These are phyloP conservation scores for Alopecurus myosuroides DNA, from an alignment of 176 grass and related monocot species.

Conservation along the genomic window DNA sequence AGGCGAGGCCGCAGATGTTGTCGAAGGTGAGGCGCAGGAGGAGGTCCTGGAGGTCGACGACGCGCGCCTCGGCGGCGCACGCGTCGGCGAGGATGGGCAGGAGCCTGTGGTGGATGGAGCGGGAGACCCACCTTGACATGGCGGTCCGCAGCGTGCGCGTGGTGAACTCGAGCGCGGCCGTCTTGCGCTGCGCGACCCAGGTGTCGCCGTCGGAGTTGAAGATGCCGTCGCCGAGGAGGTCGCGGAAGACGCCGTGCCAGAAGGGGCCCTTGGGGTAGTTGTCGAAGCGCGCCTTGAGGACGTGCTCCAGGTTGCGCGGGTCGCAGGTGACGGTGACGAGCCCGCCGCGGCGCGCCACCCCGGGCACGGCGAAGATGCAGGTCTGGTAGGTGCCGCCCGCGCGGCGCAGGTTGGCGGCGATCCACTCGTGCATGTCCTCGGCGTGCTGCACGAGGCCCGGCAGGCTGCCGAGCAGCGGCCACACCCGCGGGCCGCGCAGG, in stretches of 20 bases:
- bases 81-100: constrained; percentile 69
- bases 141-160: constrained; percentile 79
- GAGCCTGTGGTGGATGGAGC: constrained; percentile 73
- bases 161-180: constrained; percentile 90
- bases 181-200: constrained; percentile 89
- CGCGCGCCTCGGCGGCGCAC: background rate
- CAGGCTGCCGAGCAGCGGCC: constrained; percentile 89
- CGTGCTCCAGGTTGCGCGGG: constrained; percentile 90
- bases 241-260: constrained; percentile 85
- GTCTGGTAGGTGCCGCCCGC: constrained; percentile 80
- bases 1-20: constrained; percentile 91
- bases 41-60: constrained; percentile 93
- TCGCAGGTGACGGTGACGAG: constrained; percentile 89
- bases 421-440: constrained; percentile 97
- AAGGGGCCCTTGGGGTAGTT: constrained; percentile 98
- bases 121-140: constrained; percentile 84
- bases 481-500: constrained; percentile 74
- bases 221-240: constrained; percentile 94
- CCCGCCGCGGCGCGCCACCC: constrained; percentile 67
- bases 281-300: constrained; percentile 87
- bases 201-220: constrained; percentile 96
- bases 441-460: constrained; percentile 84
- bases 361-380: constrained; percentile 86
- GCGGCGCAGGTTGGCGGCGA: constrained; percentile 62
- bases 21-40: constrained; percentile 94